Evolutionary conservation across 345 rosid genomes (phyloP), one percentile per base, ranked within the genome.

Genomic region (Cardamine chenopodiifolia): DNA sequence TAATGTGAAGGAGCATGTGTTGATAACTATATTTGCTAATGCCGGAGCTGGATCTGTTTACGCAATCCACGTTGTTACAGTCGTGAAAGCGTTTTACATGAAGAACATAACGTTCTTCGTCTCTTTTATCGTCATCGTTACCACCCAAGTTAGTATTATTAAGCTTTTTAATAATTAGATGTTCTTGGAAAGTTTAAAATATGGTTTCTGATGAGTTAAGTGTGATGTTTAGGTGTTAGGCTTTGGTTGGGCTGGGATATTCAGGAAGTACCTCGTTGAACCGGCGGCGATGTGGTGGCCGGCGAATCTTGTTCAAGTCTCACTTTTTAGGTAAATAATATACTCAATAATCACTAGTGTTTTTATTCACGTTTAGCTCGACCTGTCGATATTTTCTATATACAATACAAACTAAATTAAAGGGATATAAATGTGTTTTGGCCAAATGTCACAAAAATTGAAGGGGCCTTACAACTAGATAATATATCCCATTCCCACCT

Each of bases 201-300:
- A 50, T 62, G 49, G 35, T 54, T 76, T 55, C 44, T 80, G 66
- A 66, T 79, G 0, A 26, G 8, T 1, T 8, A 15, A 18, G 28
- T 64, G 69, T 68, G 88, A 48, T 68, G 25, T 54, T 69, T 85
- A 93, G 98, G 94, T 95, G 55, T 57, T 95, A 84, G 99, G 99
- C 34, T 95, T 92, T 74, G 99, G 99, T 35, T 95, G 99, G 99
- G 99, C 99, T 14, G 99, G 98, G 28, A 92, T 95, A 50, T 92
- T 89, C 74, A 82, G 99, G 35, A 86, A 80, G 75, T 90, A 89
- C 60, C 82, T 95, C 4, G 98, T 95, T 62, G 99, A 95, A 81
- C 99, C 99, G 20, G 92, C 97, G 48, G 94, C 92, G 3, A 95
- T 95, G 99, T 95, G 99, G 99, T 95, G 99, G 99, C 99, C 99